Percentiles rank a stretch among this genome's conserved stretches.
Conservation (phyloP, 2,329 filamentous ascomycete genomes). For the Fusarium compactum region DNA sequence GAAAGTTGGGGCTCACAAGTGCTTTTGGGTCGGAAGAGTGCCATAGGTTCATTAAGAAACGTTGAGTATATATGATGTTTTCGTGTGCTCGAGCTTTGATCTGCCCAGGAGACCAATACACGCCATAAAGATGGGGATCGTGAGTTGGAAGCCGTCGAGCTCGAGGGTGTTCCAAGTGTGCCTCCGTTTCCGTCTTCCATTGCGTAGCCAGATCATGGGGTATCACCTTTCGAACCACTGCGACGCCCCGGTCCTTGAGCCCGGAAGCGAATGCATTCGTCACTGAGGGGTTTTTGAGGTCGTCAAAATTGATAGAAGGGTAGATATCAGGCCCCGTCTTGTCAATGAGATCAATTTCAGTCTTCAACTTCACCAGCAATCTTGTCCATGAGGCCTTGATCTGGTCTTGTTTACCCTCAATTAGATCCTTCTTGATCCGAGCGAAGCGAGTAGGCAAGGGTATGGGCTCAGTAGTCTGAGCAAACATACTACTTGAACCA, state of each 20-base stretch:
- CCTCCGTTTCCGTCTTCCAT: constrained; percentile 64
- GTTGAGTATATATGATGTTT: constrained; percentile 55
- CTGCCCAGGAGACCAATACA: constrained; percentile 58
- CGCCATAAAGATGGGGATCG: constrained; percentile 51
- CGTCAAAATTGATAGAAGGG: constrained; percentile 57
- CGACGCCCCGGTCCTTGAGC: constrained; percentile 50
- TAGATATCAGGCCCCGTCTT: constrained; percentile 51
- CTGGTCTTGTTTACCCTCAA: constrained; percentile 54
- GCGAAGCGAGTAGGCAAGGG: constrained; percentile 57
- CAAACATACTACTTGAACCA: constrained; percentile 47
- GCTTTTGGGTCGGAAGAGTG: constrained; percentile 54
- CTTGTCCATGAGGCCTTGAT: constrained; percentile 56
- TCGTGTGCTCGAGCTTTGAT: constrained; percentile 56
- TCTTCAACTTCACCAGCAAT: constrained; percentile 52
- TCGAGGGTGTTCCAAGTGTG: constrained; percentile 65
- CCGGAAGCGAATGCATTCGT: constrained; percentile 45
- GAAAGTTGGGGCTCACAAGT: constrained; percentile 58
- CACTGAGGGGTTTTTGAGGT: constrained; percentile 49
- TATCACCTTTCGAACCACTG: constrained; percentile 51
- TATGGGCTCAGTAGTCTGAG: constrained; percentile 45
- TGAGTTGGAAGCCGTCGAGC: constrained; percentile 49
- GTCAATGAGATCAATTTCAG: constrained; percentile 54
- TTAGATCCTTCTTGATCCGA: constrained; percentile 55
- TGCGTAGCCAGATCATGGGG: constrained; percentile 45
- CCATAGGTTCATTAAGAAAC: constrained; percentile 61